Percentiles rank a stretch among this genome's conserved stretches.
Conservation (phyloP, 441 rosid species). For the Aleurites moluccanus region DNA sequence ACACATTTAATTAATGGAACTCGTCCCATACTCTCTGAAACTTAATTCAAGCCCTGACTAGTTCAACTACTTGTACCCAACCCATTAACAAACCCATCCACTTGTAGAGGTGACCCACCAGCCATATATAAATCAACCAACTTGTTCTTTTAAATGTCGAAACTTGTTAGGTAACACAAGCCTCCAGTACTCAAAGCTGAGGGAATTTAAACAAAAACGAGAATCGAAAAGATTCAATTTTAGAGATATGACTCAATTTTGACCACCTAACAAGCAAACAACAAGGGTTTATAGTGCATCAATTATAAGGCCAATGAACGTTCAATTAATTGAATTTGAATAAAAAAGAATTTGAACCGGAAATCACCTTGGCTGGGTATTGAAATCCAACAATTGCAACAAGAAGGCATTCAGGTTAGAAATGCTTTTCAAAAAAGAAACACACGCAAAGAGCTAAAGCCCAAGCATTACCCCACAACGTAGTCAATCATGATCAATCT, state of each 20-base stretch:
- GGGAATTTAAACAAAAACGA: neutral
- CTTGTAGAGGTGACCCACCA: slow-evolving; percentile 19
- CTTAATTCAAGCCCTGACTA: neutral
- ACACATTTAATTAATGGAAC: neutral
- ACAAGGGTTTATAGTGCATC: slow-evolving; percentile 3
- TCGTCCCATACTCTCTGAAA: neutral
- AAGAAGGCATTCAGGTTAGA: neutral
- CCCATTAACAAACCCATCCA: slow-evolving; percentile 9
- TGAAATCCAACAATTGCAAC: slow-evolving; percentile 12
- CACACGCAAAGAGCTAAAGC: neutral
- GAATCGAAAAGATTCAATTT: neutral
- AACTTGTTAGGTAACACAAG: slow-evolving; percentile 8
- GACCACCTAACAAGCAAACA: neutral
- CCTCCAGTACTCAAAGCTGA: neutral
- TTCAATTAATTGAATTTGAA: neutral
- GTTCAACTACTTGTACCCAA: slow-evolving; percentile 11
- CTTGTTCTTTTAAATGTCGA: slow-evolving; percentile 2
- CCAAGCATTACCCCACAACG: slow-evolving; percentile 2
- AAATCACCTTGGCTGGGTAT: neutral
- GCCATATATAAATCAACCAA: slow-evolving; percentile 18
- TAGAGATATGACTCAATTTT: neutral
- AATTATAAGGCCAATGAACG: slow-evolving; percentile 4
- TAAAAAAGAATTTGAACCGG: neutral
- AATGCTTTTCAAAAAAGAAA: neutral
- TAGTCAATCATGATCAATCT: slow-evolving; percentile 21